Evolutionary conservation across 495 filamentous ascomycete genomes (phyloP).

Genomic region (Annulohypoxylon nitens): DNA sequence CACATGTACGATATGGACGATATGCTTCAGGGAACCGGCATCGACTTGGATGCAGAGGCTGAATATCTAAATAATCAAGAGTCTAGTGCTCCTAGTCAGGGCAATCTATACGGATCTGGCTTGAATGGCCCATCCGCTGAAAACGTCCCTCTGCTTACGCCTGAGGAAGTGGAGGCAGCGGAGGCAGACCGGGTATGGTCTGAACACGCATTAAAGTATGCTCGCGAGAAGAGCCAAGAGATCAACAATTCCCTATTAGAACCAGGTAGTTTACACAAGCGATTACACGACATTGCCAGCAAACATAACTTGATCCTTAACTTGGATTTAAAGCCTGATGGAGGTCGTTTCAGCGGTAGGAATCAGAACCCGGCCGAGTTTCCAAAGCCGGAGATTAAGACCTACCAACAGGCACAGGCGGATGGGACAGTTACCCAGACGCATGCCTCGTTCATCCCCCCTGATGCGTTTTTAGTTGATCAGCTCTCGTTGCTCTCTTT

Average conservation of each 20-base stretch:
- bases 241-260: slow-evolving; percentile 56
- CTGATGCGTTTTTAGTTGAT: slow-evolving; percentile 76
- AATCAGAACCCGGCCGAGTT: slow-evolving; percentile 65
- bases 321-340: slow-evolving; percentile 55
- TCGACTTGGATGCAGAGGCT: slow-evolving; percentile 87
- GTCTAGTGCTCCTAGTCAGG: slow-evolving; percentile 58
- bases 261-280: slow-evolving; percentile 60
- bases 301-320: slow-evolving; percentile 70
- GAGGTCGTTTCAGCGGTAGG: slow-evolving; percentile 57
- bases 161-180: slow-evolving; percentile 65
- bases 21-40: slow-evolving; percentile 80
- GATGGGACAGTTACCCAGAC: slow-evolving; percentile 70
- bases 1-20: slow-evolving; percentile 77
- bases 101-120: slow-evolving; percentile 71
- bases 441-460: slow-evolving; percentile 73
- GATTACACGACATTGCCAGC: slow-evolving; percentile 70
- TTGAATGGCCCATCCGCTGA: slow-evolving; percentile 67
- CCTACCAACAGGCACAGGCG: slow-evolving; percentile 53
- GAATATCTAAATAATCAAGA: slow-evolving; percentile 72
- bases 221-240: slow-evolving; percentile 61
- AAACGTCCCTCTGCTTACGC: slow-evolving; percentile 59
- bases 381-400: slow-evolving; percentile 53
- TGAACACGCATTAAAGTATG: slow-evolving; percentile 58
- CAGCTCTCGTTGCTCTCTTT: slow-evolving; percentile 81
- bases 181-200: slow-evolving; percentile 62